Evolutionary conservation across 768 basidiomycete species (phyloP), one percentile per base, ranked within the genome.

Genomic region (Russula lepida): DNA sequence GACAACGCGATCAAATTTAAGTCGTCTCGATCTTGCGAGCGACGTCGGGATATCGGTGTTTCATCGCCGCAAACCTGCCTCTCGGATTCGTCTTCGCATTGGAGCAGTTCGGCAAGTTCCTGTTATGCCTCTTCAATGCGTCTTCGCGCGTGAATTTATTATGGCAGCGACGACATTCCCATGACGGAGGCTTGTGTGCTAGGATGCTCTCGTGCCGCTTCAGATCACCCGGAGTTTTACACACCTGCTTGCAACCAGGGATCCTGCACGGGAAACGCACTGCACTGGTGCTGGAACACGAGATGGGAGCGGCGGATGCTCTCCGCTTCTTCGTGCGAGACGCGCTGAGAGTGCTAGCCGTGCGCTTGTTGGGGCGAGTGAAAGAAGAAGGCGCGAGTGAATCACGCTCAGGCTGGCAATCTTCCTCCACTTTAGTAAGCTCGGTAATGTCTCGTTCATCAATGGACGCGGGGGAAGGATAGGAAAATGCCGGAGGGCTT

Each of bases 191-290:
- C 23, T 54, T 59, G 44, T 66, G 65, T 21, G 65, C 32, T 12
- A 60, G 65, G 32, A 43, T 48, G 39, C 52, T 56, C 49, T 64
- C 46, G 52, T 66, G 65, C 21, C 65, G 63, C 27, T 56, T 64
- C 15, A 66, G 41, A 59, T 66, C 65, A 11, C 63, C 65, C 37
- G 51, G 43, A 13, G 64, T 64, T 39, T 64, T 64, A 47, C 63
- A 64, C 19, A 64, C 55, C 47, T 66, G 65, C 25, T 41, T 60
- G 63, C 65, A 66, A 35, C 63, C 65, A 4, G 65, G 50, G n/a
- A 60, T 25, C 3, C 37, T 47, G 65, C 65, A 66, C 21, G 63
- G 65, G 25, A 50, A 65, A 7, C 60, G 56, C 21, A 15, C 33
- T 3, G 28, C 35, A 39, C 56, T 8, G 5, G 28, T 13, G 21